Conservation (phyloP, 148 eudicot species). For the Camellia japonica region DNA sequence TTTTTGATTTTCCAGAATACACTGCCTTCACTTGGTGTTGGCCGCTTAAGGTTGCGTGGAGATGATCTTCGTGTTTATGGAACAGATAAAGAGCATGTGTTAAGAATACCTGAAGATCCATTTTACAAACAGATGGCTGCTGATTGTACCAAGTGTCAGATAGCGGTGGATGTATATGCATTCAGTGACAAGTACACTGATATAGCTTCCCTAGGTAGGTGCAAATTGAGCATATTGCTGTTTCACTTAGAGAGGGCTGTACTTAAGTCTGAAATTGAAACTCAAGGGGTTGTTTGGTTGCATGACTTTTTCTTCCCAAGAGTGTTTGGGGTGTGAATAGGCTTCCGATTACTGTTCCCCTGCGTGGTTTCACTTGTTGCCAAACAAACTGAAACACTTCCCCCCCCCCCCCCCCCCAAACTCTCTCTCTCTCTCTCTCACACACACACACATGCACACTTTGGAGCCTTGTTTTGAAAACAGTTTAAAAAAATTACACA, state of each 20-base stretch:
- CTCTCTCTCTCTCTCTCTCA: no score
- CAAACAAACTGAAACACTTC: no score
- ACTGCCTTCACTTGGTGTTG: slow-evolving; percentile 89
- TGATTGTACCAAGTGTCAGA: slow-evolving; percentile 86
- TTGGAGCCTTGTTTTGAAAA: no score
- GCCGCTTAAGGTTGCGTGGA: slow-evolving; percentile 88
- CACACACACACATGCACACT: no score
- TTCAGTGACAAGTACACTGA: slow-evolving; percentile 95
- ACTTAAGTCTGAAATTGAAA: slow-evolving; percentile 2
- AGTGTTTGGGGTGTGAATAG: no score
- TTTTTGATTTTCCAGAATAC: slow-evolving; percentile 90
- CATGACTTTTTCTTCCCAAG: no score
- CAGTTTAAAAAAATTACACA: no score
- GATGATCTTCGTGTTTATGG: slow-evolving; percentile 81
- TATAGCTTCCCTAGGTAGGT: slow-evolving; percentile 84
- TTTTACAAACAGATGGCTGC: slow-evolving; percentile 99
- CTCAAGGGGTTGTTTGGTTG: slow-evolving; percentile 38
- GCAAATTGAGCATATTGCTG: neutral
- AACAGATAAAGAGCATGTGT: slow-evolving; percentile 85
- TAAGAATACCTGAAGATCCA: slow-evolving; percentile 89
- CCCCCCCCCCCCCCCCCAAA: no score
- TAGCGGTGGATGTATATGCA: slow-evolving; percentile 84
- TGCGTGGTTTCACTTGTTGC: no score
- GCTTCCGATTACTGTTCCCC: no score
- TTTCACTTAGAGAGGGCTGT: slow-evolving; percentile 25